Evolutionary conservation across 106 monocot genomes (phyloP).

Genomic region (Narthecium ossifragum): DNA sequence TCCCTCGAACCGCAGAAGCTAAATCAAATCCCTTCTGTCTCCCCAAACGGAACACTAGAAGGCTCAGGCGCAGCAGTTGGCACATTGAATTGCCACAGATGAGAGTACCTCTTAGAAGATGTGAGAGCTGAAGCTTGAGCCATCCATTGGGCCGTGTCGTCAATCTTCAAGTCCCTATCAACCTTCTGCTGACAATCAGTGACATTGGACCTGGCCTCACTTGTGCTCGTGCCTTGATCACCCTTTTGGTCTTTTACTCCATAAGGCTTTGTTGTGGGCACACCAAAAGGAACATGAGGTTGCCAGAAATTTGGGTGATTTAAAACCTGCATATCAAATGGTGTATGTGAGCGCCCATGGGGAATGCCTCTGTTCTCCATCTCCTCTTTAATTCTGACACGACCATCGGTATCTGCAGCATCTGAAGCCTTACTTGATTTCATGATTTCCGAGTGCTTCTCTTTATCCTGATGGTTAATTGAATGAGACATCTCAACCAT

Average conservation of each 20-base stretch:
- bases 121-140: slow-evolving; percentile 9
- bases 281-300: slow-evolving; percentile 28
- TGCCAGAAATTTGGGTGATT: slow-evolving; percentile 47
- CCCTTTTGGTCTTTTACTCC: slow-evolving; percentile 33
- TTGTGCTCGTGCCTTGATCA: slow-evolving; percentile 20
- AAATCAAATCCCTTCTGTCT: slow-evolving; percentile 18
- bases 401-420: slow-evolving; percentile 17
- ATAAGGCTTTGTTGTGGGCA: slow-evolving; percentile 8
- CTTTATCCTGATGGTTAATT: slow-evolving; percentile 34
- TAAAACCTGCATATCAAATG: slow-evolving; percentile 24
- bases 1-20: slow-evolving; percentile 13
- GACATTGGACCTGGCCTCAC: slow-evolving; percentile 10
- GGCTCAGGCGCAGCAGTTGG: slow-evolving; percentile 6
- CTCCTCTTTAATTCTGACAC: slow-evolving; percentile 24
- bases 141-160: neutral
- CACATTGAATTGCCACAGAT: slow-evolving; percentile 29
- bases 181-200: slow-evolving; percentile 18
- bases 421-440: slow-evolving; percentile 25
- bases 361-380: slow-evolving; percentile 11
- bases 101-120: slow-evolving; percentile 20
- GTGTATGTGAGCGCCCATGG: slow-evolving; percentile 12
- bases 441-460: slow-evolving; percentile 23
- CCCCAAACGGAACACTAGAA: slow-evolving; percentile 17
- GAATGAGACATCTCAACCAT: slow-evolving; percentile 25
- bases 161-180: slow-evolving; percentile 5